Conservation (phyloP, 2,329 filamentous ascomycete genomes). For the Trichoderma guizhouense region DNA sequence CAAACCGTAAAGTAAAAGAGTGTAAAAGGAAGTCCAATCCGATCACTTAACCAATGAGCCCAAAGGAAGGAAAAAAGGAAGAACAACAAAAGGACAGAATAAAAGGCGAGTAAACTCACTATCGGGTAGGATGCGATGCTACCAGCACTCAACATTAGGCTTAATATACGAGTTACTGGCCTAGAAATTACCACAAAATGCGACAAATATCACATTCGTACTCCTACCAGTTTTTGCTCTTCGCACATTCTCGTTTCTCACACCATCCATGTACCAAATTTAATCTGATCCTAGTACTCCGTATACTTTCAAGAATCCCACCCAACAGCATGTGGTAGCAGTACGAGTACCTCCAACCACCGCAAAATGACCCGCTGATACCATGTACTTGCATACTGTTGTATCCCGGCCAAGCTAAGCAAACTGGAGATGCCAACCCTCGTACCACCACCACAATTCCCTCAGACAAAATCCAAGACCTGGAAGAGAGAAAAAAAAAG, state of each 20-base stretch:
- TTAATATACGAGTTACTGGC: background rate
- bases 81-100: background rate
- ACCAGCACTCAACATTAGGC: background rate
- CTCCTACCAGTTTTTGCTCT: background rate
- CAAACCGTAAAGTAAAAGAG: background rate
- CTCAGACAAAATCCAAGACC: background rate
- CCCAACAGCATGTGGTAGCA: background rate
- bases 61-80: background rate
- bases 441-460: background rate
- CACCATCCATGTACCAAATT: background rate
- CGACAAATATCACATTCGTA: background rate
- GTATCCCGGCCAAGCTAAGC: background rate
- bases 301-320: background rate
- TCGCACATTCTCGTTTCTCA: background rate
- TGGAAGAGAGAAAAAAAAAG: background rate
- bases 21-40: background rate
- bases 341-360: background rate
- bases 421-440: background rate
- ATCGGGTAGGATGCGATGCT: background rate
- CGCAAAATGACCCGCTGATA: background rate
- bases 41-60: background rate
- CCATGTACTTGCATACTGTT: background rate
- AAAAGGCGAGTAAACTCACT: background rate
- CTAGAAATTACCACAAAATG: background rate
- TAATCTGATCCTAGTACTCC: background rate